Evolutionary conservation across 2,329 filamentous ascomycete species (phyloP).

Genomic region (Fusarium compactum): DNA sequence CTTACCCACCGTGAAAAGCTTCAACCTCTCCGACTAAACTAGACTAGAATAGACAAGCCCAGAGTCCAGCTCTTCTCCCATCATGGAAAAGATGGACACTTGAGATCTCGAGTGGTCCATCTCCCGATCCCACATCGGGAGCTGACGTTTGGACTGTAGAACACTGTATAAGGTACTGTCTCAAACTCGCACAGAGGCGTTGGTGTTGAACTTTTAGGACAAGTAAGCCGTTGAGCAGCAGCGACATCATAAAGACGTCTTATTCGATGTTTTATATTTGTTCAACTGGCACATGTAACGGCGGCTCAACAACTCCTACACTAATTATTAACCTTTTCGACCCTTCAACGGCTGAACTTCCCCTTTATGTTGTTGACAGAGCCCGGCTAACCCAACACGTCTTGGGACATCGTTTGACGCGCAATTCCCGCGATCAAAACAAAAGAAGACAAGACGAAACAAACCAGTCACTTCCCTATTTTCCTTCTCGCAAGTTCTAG

Average conservation of each 20-base stretch:
- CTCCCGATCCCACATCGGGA: constrained; percentile 29
- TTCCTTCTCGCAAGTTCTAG: constrained; percentile 32
- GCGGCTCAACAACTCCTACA: constrained; percentile 3
- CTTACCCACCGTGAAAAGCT: constrained; percentile 29
- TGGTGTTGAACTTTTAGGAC: not conserved
- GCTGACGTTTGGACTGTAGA: constrained; percentile 20
- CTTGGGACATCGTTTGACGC: constrained; percentile 17
- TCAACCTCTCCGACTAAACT: constrained; percentile 8
- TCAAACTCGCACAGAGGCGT: not conserved
- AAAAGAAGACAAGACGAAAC: constrained; percentile 32
- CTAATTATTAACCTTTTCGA: constrained; percentile 21
- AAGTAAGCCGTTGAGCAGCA: not conserved
- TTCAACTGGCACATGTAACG: not conserved
- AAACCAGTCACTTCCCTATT: constrained; percentile 6
- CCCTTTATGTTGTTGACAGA: constrained; percentile 19
- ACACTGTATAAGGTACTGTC: constrained; percentile 16
- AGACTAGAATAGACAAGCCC: not conserved
- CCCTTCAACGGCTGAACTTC: constrained; percentile 29
- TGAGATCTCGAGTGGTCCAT: constrained; percentile 35
- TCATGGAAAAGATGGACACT: constrained; percentile 42
- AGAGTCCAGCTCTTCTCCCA: constrained; percentile 12
- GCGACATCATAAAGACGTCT: constrained; percentile 6
- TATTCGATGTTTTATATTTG: constrained; percentile 9
- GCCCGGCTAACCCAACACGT: constrained; percentile 22
- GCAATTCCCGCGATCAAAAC: constrained; percentile 18